Percentiles rank a stretch among this genome's conserved stretches.
Conservation (phyloP, 495 filamentous ascomycete species). For the Chaetomidium leptoderma region DNA sequence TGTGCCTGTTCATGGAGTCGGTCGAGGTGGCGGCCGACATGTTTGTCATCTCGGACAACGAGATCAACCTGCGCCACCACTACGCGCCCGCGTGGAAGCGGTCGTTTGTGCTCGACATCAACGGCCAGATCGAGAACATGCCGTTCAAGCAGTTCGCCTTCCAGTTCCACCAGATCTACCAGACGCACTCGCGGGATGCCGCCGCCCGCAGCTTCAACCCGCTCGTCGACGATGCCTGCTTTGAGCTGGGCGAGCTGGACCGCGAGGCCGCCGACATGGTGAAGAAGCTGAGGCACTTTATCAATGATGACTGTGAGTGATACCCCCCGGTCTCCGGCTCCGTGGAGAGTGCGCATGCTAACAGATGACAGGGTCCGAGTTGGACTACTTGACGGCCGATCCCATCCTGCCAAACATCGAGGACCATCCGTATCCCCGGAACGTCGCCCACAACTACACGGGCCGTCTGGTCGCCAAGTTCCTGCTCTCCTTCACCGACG, state of each 20-base stretch:
- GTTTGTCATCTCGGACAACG: constrained; percentile 47
- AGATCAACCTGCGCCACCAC: constrained; percentile 38
- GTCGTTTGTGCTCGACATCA: constrained; percentile 38
- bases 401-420: constrained; percentile 43
- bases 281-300: constrained; percentile 35
- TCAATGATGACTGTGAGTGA: constrained; percentile 40
- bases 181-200: constrained; percentile 44
- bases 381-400: constrained; percentile 45
- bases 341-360: not conserved
- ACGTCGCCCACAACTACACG: constrained; percentile 46
- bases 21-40: constrained; percentile 48
- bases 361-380: constrained; percentile 41
- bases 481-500: constrained; percentile 47
- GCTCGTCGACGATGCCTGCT: constrained; percentile 33
- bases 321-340: not conserved
- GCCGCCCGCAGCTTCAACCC: constrained; percentile 44
- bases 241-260: constrained; percentile 38
- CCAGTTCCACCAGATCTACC: constrained; percentile 53
- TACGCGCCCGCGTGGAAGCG: constrained; percentile 33
- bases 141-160: constrained; percentile 51
- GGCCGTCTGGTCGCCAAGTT: constrained; percentile 48
- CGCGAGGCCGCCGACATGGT: constrained; percentile 40
- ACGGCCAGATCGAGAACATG: constrained; percentile 46
- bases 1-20: constrained; percentile 51
- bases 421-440: constrained; percentile 39